Conservation (phyloP, 441 rosid species). For the Aquilaria agallochum region DNA sequence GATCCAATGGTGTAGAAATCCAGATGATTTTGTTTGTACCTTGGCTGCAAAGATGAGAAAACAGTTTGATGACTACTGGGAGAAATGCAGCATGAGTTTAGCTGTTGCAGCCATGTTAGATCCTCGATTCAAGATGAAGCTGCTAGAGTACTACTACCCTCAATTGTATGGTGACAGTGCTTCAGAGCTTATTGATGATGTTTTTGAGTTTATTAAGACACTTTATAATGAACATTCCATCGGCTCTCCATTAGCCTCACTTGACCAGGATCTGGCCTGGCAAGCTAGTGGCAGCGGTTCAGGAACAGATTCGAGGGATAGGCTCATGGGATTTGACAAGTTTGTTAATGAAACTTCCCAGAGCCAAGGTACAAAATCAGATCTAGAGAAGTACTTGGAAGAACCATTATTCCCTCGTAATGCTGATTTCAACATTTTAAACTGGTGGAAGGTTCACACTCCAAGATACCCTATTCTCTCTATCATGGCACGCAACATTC, state of each 20-base stretch:
- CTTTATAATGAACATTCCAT: conserved; percentile 62
- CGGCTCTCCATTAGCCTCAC: conserved; percentile 50
- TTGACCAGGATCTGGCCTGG: conserved; percentile 50
- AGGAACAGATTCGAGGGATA: conserved; percentile 31
- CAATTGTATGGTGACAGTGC: conserved; percentile 45
- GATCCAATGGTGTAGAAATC: conserved; percentile 58
- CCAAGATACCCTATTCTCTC: conserved; percentile 59
- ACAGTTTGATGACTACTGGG: conserved; percentile 63
- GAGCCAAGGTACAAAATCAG: conserved; percentile 42
- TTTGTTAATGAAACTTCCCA: conserved; percentile 48
- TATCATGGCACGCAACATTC: conserved; percentile 55
- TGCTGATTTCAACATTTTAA: conserved; percentile 45
- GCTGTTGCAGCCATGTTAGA: conserved; percentile 70
- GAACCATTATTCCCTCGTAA: conserved; percentile 67
- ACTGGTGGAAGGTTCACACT: conserved; percentile 74
- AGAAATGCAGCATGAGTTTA: conserved; percentile 49
- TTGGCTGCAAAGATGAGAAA: conserved; percentile 51
- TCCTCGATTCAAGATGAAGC: conserved; percentile 76
- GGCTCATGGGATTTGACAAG: conserved; percentile 54
- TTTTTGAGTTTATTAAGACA: conserved; percentile 42
- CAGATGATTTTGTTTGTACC: conserved; percentile 45
- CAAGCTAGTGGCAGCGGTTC: conserved; percentile 25
- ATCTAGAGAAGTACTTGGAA: conserved; percentile 62
- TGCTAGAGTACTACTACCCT: conserved; percentile 68
- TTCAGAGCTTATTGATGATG: conserved; percentile 43